phyloP scores from a whole-genome alignment of 352 stramenopile genomes.

The Pythium vanterpoolii region DNA sequence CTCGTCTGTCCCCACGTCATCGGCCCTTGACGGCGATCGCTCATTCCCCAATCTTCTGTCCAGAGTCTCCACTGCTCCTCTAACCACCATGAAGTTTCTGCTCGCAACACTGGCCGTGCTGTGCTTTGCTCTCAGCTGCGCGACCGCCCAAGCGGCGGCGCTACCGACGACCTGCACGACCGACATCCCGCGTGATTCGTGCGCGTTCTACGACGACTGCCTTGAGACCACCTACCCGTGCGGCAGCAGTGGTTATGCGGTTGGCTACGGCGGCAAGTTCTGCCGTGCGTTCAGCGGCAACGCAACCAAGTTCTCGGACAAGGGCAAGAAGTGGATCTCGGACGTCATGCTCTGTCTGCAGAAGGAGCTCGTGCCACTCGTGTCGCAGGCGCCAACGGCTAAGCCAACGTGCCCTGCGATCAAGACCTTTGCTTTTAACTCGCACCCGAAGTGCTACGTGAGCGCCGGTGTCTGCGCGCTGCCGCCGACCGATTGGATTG shows the following conservation, averaged over 20 bases:
- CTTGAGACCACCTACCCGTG: slow-evolving; percentile 27
- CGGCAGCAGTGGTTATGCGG: slow-evolving; percentile 22
- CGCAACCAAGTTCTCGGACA: slow-evolving; percentile 19
- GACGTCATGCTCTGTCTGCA: slow-evolving; percentile 32
- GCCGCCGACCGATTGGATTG: slow-evolving; percentile 22
- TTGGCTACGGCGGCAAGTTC: slow-evolving; percentile 30
- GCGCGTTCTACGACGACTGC: slow-evolving; percentile 29
- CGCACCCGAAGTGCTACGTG: slow-evolving; percentile 33
- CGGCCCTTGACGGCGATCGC: too few relatives aligned
- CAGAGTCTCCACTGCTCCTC: neutral
- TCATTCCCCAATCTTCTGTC: slow-evolving; percentile 16
- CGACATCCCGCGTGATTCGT: slow-evolving; percentile 25
- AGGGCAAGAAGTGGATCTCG: slow-evolving; percentile 29
- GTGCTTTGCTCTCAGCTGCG: slow-evolving; percentile 3
- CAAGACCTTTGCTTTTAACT: slow-evolving; percentile 31
- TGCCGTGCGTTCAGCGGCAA: slow-evolving; percentile 26
- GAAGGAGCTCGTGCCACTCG: slow-evolving; percentile 22
- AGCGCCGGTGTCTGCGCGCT: slow-evolving; percentile 27
- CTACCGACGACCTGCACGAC: slow-evolving; percentile 21
- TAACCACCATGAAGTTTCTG: slow-evolving; percentile 17
- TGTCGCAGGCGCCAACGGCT: slow-evolving; percentile 7
- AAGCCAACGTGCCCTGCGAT: slow-evolving; percentile 21
- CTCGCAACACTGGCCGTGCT: slow-evolving; percentile 11
- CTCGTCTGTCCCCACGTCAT: neutral
- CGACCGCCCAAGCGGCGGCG: slow-evolving; percentile 2